Conservation (phyloP, 2,329 filamentous ascomycete genomes). For the Dendrostoma leiphaemia region DNA sequence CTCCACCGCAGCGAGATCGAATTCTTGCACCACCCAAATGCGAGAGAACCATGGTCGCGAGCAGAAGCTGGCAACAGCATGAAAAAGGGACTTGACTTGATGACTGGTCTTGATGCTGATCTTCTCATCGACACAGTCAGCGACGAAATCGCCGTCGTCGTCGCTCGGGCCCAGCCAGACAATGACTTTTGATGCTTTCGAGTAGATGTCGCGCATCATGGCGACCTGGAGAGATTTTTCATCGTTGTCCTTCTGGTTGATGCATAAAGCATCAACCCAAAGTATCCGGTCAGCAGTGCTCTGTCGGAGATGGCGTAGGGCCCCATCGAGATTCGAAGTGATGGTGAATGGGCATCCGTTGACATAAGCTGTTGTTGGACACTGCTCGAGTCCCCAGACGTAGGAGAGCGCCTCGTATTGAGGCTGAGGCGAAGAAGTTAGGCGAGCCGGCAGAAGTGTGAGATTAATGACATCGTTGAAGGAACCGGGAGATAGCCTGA, state of each 20-base stretch:
- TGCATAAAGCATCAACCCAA: slow-evolving; percentile 25
- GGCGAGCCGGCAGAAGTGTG: slow-evolving; percentile 15
- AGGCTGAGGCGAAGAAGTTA: slow-evolving; percentile 7
- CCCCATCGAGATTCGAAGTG: slow-evolving; percentile 17
- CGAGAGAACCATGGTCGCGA: slow-evolving; percentile 16
- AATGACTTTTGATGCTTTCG: slow-evolving; percentile 16
- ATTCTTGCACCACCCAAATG: slow-evolving; percentile 25
- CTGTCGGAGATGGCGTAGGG: slow-evolving; percentile 7
- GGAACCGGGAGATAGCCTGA: not conserved
- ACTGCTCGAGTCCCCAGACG: slow-evolving; percentile 19
- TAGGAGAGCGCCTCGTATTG: slow-evolving; percentile 22
- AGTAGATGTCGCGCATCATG: slow-evolving; percentile 22
- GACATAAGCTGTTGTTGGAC: slow-evolving; percentile 10
- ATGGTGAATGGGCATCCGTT: slow-evolving; percentile 11
- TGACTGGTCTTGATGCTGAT: not conserved
- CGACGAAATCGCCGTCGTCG: slow-evolving; percentile 9
- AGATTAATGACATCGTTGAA: not conserved
- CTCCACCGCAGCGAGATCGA: slow-evolving; percentile 14
- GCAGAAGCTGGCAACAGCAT: not conserved
- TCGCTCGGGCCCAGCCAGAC: slow-evolving; percentile 21
- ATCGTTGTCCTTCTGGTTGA: slow-evolving; percentile 22
- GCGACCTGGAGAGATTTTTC: slow-evolving; percentile 22
- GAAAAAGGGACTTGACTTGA: not conserved
- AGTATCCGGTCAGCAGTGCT: not conserved
- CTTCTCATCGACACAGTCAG: not conserved